A percentile compares a stretch with the other conserved stretches of the same genome.
These are phyloP conservation scores for Nannochloropsis oceanica DNA, from an alignment of 108 stramenopile genomes.

Conservation along the genomic window DNA sequence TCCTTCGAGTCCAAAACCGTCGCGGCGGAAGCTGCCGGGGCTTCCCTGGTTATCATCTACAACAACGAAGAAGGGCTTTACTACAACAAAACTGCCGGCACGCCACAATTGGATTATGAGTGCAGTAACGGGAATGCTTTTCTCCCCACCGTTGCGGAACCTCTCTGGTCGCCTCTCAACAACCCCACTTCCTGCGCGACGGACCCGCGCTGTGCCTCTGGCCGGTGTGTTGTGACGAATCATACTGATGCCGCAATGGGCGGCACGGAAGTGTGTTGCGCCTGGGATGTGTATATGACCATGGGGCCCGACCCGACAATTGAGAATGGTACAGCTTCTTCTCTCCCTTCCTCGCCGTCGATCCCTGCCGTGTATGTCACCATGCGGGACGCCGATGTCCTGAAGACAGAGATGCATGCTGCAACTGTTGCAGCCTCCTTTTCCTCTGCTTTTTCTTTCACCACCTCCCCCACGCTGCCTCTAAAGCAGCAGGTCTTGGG, in stretches of 20 bases:
- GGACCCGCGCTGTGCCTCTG: constrained; percentile 5
- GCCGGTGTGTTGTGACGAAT: constrained; percentile 24
- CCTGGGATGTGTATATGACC: constrained; percentile 25
- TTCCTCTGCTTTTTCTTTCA: neutral
- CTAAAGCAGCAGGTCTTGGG: neutral
- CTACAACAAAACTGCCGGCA: neutral
- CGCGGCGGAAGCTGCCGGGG: neutral
- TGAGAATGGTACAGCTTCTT: neutral
- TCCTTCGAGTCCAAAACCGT: neutral
- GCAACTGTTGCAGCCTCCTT: neutral
- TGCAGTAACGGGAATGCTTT: constrained; percentile 28
- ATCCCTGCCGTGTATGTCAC: constrained; percentile 26
- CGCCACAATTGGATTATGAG: constrained; percentile 23
- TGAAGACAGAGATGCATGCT: neutral
- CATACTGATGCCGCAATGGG: constrained; percentile 10
- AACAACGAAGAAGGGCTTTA: neutral
- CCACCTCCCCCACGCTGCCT: neutral
- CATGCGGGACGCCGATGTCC: constrained; percentile 7
- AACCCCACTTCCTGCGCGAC: neutral
- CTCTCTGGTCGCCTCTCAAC: constrained; percentile 8
- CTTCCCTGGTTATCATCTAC: neutral
- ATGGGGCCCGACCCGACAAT: constrained; percentile 1
- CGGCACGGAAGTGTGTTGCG: constrained; percentile 17
- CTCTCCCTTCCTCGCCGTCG: neutral
- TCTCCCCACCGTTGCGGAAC: neutral